These are phyloP conservation scores for Fusarium torulosum DNA, from an alignment of 2,329 filamentous ascomycete species.

Conservation along the genomic window DNA sequence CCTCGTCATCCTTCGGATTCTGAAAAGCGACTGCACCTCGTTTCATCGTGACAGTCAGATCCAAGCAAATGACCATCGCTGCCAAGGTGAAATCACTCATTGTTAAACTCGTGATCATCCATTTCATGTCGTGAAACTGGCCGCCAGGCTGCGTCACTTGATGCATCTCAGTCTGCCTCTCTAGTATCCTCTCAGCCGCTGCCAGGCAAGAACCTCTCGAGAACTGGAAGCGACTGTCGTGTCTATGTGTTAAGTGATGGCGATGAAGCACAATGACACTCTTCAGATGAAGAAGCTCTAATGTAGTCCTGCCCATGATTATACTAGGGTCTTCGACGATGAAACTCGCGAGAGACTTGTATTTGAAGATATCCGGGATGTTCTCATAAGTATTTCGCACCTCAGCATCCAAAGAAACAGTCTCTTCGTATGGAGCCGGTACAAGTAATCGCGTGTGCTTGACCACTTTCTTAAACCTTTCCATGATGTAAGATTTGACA, in stretches of 20 bases:
- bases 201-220: conserved; percentile 46
- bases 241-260: conserved; percentile 40
- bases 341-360: conserved; percentile 44
- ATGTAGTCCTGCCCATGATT: conserved; percentile 47
- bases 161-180: conserved; percentile 50
- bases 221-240: conserved; percentile 22
- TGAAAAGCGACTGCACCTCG: neutral
- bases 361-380: conserved; percentile 45
- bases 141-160: conserved; percentile 57
- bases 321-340: conserved; percentile 45
- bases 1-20: rapidly evolving
- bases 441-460: conserved; percentile 33
- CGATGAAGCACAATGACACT: conserved; percentile 52
- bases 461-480: conserved; percentile 44
- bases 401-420: conserved; percentile 38
- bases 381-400: conserved; percentile 38
- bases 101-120: conserved; percentile 60
- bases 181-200: conserved; percentile 46
- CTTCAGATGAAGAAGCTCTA: conserved; percentile 51
- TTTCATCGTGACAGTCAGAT: conserved; percentile 45
- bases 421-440: conserved; percentile 20
- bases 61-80: conserved; percentile 63
- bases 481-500: conserved; percentile 48
- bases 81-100: conserved; percentile 65
- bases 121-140: conserved; percentile 57